Evolutionary conservation across 2,329 filamentous ascomycete species (phyloP).

Genomic region (Grosmannia clavigera): DNA sequence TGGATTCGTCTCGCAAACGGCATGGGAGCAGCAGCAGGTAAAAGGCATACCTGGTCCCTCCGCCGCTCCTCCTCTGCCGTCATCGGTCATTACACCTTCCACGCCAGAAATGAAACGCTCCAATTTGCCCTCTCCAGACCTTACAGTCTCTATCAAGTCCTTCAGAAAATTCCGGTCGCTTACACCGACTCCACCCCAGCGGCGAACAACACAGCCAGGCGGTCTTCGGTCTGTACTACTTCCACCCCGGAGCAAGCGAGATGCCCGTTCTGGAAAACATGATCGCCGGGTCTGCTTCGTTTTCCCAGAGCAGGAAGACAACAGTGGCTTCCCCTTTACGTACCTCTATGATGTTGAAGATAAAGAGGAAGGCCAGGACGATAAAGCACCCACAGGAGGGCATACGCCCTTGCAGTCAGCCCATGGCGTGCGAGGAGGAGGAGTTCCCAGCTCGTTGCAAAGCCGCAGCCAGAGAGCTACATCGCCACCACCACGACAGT

Average conservation of each 20-base stretch:
- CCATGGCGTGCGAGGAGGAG: background rate
- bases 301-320: background rate
- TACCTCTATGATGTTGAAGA: slow-evolving; percentile 1
- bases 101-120: slow-evolving; percentile 17
- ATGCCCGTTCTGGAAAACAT: background rate
- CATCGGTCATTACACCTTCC: slow-evolving; percentile 13
- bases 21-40: background rate
- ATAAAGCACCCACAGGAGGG: background rate
- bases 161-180: slow-evolving; percentile 41
- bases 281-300: slow-evolving; percentile 24
- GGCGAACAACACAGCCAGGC: slow-evolving; percentile 3
- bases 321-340: background rate
- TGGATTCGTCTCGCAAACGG: background rate
- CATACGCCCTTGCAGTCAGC: background rate
- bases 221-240: slow-evolving; percentile 6
- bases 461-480: slow-evolving; percentile 11
- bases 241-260: slow-evolving; percentile 9
- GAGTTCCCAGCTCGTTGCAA: too few species aligned
- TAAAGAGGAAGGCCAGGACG: background rate
- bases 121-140: slow-evolving; percentile 29
- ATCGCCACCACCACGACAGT: slow-evolving; percentile 31
- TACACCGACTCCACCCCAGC: slow-evolving; percentile 26
- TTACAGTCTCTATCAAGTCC: slow-evolving; percentile 35
- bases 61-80: background rate
- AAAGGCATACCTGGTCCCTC: background rate